Conservation (phyloP, 2,329 filamentous ascomycete genomes). For the Diatrype stigma region DNA sequence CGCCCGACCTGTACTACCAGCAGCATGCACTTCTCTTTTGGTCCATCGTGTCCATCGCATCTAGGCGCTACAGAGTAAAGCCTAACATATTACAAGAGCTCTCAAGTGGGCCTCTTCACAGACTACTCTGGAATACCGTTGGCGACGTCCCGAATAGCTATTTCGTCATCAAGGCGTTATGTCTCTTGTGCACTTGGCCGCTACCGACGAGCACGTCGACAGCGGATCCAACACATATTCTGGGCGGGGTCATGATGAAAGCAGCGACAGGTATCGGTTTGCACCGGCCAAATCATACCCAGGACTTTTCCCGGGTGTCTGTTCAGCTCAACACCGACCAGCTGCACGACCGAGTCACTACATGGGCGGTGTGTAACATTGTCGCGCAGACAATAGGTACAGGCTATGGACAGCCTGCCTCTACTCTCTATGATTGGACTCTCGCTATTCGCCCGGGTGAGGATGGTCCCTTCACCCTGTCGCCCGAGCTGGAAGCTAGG, state of each 20-base stretch:
- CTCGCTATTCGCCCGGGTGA: slow-evolving; percentile 58
- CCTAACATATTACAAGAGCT: slow-evolving; percentile 63
- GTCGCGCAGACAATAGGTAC: slow-evolving; percentile 80
- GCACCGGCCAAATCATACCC: slow-evolving; percentile 75
- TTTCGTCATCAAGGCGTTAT: slow-evolving; percentile 76
- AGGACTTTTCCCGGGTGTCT: slow-evolving; percentile 75
- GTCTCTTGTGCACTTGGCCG: slow-evolving; percentile 77
- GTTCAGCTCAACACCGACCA: slow-evolving; percentile 75
- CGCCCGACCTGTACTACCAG: slow-evolving; percentile 70
- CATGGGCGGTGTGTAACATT: slow-evolving; percentile 83
- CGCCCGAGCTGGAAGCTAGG: slow-evolving; percentile 60
- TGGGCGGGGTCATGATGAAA: slow-evolving; percentile 83
- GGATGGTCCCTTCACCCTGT: slow-evolving; percentile 54
- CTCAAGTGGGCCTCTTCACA: slow-evolving; percentile 60
- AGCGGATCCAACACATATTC: slow-evolving; percentile 75
- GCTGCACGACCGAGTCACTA: slow-evolving; percentile 71
- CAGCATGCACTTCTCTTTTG: slow-evolving; percentile 82
- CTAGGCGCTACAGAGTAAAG: slow-evolving; percentile 64
- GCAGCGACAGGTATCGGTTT: slow-evolving; percentile 79
- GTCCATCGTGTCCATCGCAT: slow-evolving; percentile 73
- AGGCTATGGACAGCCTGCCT: slow-evolving; percentile 76
- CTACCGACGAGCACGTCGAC: slow-evolving; percentile 77
- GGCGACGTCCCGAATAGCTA: slow-evolving; percentile 74
- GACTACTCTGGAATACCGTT: slow-evolving; percentile 72
- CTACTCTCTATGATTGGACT: slow-evolving; percentile 73